Evolutionary conservation across 306 rosid genomes (phyloP), one percentile per base, ranked within the genome.

Genomic region (Mimosa bimucronata): DNA sequence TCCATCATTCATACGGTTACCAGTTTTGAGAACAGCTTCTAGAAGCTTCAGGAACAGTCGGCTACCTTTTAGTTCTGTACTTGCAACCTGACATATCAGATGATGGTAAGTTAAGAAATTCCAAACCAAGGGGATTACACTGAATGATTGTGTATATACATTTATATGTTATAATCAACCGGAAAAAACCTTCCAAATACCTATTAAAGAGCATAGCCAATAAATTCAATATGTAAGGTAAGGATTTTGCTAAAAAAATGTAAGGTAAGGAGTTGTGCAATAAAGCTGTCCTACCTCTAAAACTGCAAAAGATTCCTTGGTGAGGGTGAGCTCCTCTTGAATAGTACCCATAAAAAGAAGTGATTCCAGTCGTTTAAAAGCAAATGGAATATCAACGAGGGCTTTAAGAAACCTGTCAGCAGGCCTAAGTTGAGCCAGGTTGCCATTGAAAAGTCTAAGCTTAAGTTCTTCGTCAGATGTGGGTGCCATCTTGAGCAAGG

Each of bases 1-100:
- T 81, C 99, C 99, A 31, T 80, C 92, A 34, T 96, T 96, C 99
- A 96, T 96, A 30, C 99, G 98, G 81, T 96, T 96, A n/a, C 99
- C 99, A n/a, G 99, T 96, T 86, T 96, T 96, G 48, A 96, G 97
- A 89, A 96, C 99, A 60, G 99, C 99, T 91, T 96, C 99, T 45
- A 96, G 90, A 85, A 93, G 97, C 81, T 96, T 96, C 83, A 91
- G 97, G 88, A 96, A 96, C 75, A 96, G 87, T 84, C 99, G 66
- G 88, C 97, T 96, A 82, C 71, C 89, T 79, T 85, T 86, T 45
- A 96, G 90, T 84, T 96, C 97, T 86, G 85, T 86, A 81, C 97
- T 93, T 74, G 99, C 99, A 82, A 91, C 86, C 99, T 96, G 86
- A 78, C 80, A 75, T 46, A 77, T 50, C 76, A 82, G 34, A 90